These are phyloP conservation scores for Talaromyces sp. DNA, from an alignment of 2,329 filamentous ascomycete genomes.

Conservation along the genomic window DNA sequence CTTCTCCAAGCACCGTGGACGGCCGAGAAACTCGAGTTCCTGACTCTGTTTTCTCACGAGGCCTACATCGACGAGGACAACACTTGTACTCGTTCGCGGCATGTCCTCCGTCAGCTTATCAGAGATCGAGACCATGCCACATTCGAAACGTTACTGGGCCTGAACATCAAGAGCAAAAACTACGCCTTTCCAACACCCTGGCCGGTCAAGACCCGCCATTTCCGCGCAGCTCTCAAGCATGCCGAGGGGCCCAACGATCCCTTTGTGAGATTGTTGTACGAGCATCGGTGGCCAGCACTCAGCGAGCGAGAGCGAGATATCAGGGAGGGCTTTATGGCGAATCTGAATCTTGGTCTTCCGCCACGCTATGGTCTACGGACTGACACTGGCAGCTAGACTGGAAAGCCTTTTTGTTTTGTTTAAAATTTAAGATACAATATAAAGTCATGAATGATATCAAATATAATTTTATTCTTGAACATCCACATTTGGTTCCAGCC, in stretches of 20 bases:
- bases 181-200: conserved; percentile 28
- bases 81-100: conserved; percentile 22
- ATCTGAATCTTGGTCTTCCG: not conserved
- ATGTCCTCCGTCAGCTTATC: conserved; percentile 29
- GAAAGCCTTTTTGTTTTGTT: not conserved
- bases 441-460: not conserved
- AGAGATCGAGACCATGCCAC: conserved; percentile 27
- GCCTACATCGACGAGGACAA: conserved; percentile 35
- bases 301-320: not conserved
- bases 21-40: conserved; percentile 31
- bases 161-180: conserved; percentile 25
- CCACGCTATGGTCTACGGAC: not conserved
- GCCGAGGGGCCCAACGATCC: conserved; percentile 25
- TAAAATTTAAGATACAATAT: not conserved
- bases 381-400: not conserved
- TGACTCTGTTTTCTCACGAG: conserved; percentile 29
- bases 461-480: not conserved
- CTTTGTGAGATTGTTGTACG: conserved; percentile 27
- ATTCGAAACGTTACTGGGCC: conserved; percentile 24
- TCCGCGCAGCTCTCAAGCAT: conserved; percentile 24
- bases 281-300: conserved; percentile 22
- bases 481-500: not conserved
- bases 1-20: conserved; percentile 36
- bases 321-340: not conserved
- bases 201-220: conserved; percentile 29